A percentile compares a stretch with the other conserved stretches of the same genome.
phyloP scores from a whole-genome alignment of 2,329 filamentous ascomycete species.

The Aspergillus sp. region DNA sequence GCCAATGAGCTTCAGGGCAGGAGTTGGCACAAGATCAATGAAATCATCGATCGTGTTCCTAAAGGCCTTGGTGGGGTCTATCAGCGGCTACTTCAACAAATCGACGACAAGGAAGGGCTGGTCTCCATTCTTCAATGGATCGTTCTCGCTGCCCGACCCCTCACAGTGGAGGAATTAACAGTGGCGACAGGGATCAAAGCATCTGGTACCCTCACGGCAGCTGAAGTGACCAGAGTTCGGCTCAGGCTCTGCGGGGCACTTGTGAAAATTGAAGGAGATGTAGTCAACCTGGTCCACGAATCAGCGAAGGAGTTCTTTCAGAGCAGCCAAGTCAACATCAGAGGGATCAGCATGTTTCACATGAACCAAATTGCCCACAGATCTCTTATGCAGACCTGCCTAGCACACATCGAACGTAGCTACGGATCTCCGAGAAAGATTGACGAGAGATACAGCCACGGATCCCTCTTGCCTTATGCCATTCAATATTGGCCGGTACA shows the following conservation, averaged over 20 bases:
- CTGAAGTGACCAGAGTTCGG: slow-evolving; percentile 12
- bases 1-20: slow-evolving; percentile 13
- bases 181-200: slow-evolving; percentile 6
- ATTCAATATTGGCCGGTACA: slow-evolving; percentile 23
- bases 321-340: slow-evolving; percentile 23
- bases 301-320: slow-evolving; percentile 25
- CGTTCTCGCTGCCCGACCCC: slow-evolving; percentile 20
- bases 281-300: slow-evolving; percentile 23
- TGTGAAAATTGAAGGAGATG: slow-evolving; percentile 17
- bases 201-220: neutral
- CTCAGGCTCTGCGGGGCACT: slow-evolving; percentile 13
- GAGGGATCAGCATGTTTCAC: slow-evolving; percentile 25
- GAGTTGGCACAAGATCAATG: slow-evolving; percentile 11
- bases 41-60: slow-evolving; percentile 12
- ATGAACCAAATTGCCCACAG: slow-evolving; percentile 20
- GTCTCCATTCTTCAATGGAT: neutral
- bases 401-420: slow-evolving; percentile 18
- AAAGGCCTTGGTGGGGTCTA: neutral
- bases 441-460: neutral
- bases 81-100: neutral
- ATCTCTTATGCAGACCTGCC: slow-evolving; percentile 22
- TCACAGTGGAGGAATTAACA: slow-evolving; percentile 25
- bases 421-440: slow-evolving; percentile 10
- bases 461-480: slow-evolving; percentile 23
- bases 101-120: neutral